These are phyloP conservation scores for Ananas comosus DNA, from an alignment of 176 grass and related monocot genomes.

Conservation along the genomic window DNA sequence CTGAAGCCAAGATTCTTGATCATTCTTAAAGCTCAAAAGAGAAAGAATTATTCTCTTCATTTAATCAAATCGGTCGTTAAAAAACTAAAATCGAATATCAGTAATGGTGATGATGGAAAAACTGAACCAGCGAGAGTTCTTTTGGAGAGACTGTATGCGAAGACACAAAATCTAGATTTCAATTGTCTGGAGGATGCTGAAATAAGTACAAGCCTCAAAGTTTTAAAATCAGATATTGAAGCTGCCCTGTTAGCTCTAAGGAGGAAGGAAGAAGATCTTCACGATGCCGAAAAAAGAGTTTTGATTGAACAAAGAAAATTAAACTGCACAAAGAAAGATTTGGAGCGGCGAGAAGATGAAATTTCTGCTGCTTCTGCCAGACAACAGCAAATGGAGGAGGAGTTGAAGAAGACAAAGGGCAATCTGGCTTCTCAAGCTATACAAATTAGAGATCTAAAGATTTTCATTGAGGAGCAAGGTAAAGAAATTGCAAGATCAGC, in stretches of 20 bases:
- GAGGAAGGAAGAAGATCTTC: slow-evolving; percentile 56
- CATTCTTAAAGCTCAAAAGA: slow-evolving; percentile 32
- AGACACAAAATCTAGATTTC: slow-evolving; percentile 47
- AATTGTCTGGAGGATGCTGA: slow-evolving; percentile 31
- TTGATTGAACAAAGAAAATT: slow-evolving; percentile 45
- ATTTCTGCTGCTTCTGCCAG: slow-evolving; percentile 44
- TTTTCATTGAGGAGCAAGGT: slow-evolving; percentile 46
- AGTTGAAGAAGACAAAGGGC: slow-evolving; percentile 43
- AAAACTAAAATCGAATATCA: slow-evolving; percentile 26
- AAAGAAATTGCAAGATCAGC: slow-evolving; percentile 41
- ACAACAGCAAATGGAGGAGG: slow-evolving; percentile 60
- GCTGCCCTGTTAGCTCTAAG: slow-evolving; percentile 42
- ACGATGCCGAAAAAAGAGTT: slow-evolving; percentile 42
- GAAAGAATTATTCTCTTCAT: slow-evolving; percentile 25
- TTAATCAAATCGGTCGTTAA: slow-evolving; percentile 40
- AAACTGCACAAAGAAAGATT: slow-evolving; percentile 51
- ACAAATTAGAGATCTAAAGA: slow-evolving; percentile 60
- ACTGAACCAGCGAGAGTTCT: slow-evolving; percentile 53
- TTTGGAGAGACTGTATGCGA: slow-evolving; percentile 51
- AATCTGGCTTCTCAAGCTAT: slow-evolving; percentile 46
- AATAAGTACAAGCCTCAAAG: slow-evolving; percentile 45
- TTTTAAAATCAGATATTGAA: slow-evolving; percentile 62
- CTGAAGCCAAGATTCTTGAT: slow-evolving; percentile 33
- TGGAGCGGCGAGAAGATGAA: slow-evolving; percentile 49
- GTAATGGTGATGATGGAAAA: slow-evolving; percentile 39